A percentile compares a stretch with the other conserved stretches of the same genome.
Conservation (phyloP, 768 basidiomycete genomes). For the Leucosporidium yakuticum region DNA sequence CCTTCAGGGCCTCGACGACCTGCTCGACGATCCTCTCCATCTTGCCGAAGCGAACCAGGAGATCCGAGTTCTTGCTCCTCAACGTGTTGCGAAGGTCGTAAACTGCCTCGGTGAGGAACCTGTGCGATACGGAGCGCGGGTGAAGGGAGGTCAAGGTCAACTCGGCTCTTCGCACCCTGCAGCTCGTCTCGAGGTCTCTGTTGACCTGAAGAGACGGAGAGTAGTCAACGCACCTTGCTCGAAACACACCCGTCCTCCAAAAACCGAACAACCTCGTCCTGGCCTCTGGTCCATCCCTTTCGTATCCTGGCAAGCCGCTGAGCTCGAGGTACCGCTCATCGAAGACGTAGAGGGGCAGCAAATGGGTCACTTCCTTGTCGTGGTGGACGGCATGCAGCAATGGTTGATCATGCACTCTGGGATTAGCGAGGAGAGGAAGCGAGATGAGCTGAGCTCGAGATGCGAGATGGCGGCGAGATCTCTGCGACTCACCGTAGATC, state of each 20-base stretch:
- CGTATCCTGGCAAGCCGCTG: slow-evolving; percentile 39
- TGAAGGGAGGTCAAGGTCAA: slow-evolving; percentile 17
- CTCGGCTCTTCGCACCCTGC: slow-evolving; percentile 13
- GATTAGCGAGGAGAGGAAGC: too few species aligned
- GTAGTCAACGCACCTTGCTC: slow-evolving; percentile 22
- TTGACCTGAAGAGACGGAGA: slow-evolving; percentile 33
- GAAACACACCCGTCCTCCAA: slow-evolving; percentile 36
- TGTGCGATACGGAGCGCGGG: slow-evolving; percentile 11
- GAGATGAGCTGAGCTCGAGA: not conserved
- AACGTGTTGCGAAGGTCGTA: slow-evolving; percentile 31
- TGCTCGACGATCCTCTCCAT: slow-evolving; percentile 43
- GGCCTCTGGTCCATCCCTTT: slow-evolving; percentile 36
- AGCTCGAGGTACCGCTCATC: slow-evolving; percentile 46
- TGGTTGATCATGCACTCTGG: slow-evolving; percentile 35
- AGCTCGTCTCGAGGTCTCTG: not conserved
- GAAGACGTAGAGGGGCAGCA: slow-evolving; percentile 48
- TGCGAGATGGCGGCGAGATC: too few species aligned
- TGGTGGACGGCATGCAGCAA: slow-evolving; percentile 37
- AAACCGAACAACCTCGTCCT: slow-evolving; percentile 36
- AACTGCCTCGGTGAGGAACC: slow-evolving; percentile 42
- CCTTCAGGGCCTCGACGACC: slow-evolving; percentile 40
- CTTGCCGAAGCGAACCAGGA: slow-evolving; percentile 45
- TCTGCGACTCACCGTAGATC: too few species aligned
- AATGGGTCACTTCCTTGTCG: slow-evolving; percentile 42
- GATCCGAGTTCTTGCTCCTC: slow-evolving; percentile 30